A percentile compares a stretch with the other conserved stretches of the same genome.
phyloP scores from a whole-genome alignment of 176 grass and related monocot species.

The Paspalum vaginatum region DNA sequence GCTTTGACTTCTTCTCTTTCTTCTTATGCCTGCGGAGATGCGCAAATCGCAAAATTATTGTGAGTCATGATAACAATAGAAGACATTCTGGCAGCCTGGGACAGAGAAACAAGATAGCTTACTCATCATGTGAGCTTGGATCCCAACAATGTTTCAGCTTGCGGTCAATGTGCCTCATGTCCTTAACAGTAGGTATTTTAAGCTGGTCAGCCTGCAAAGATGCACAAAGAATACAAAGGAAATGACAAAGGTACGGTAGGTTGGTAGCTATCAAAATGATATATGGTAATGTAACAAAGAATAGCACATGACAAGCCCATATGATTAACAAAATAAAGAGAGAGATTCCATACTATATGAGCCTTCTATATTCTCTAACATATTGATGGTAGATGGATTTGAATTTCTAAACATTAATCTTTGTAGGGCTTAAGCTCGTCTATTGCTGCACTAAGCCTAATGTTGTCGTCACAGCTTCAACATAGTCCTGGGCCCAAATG shows the following conservation, averaged over 20 bases:
- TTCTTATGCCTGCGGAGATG: conserved; percentile 60
- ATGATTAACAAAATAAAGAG: conserved; percentile 4
- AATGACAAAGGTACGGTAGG: background rate
- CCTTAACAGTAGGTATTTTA: conserved; percentile 57
- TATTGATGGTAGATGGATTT: background rate
- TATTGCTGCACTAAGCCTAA: background rate
- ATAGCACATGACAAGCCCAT: background rate
- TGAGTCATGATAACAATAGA: background rate
- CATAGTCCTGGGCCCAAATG: background rate
- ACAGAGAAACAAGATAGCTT: conserved; percentile 24
- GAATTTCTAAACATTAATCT: conserved; percentile 3
- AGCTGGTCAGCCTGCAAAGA: conserved; percentile 54
- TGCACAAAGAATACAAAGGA: conserved; percentile 20
- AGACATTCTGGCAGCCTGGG: background rate
- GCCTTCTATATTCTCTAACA: background rate
- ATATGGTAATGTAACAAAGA: background rate
- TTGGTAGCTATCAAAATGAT: background rate
- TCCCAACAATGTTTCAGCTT: conserved; percentile 80
- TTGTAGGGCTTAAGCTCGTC: background rate
- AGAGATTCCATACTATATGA: background rate
- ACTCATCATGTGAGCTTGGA: conserved; percentile 73
- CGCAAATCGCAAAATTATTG: background rate
- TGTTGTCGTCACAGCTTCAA: background rate
- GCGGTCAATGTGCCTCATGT: conserved; percentile 71
- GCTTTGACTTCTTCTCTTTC: conserved; percentile 76